phyloP scores from a whole-genome alignment of 805 yeast species.

The Myxozyma geophila region DNA sequence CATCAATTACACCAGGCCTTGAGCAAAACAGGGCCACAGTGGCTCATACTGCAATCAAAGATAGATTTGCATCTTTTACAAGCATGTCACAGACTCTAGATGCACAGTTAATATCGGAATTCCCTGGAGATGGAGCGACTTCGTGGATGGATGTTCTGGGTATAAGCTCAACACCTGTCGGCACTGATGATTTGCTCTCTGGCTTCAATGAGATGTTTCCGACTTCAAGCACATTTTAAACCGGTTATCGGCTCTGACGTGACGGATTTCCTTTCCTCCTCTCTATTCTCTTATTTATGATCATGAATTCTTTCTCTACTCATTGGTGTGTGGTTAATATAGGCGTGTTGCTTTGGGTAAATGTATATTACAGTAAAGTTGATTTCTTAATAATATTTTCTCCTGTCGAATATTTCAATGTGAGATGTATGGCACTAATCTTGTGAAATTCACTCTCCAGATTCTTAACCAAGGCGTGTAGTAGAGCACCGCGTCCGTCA shows the following conservation, averaged over 20 bases:
- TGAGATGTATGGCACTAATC: no score
- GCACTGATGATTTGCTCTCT: neutral
- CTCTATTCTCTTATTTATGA: no score
- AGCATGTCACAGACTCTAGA: neutral
- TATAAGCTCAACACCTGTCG: neutral
- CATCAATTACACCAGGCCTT: neutral
- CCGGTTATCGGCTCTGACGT: neutral
- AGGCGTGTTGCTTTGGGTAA: no score
- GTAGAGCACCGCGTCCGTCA: neutral
- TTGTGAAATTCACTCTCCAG: no score
- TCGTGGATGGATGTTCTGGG: neutral
- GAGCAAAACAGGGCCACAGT: neutral
- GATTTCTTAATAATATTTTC: no score
- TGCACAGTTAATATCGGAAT: neutral
- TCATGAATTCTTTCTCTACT: no score
- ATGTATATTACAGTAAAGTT: no score
- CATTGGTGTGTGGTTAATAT: no score
- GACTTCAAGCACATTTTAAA: neutral
- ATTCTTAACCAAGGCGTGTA: no score
- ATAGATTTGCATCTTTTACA: neutral
- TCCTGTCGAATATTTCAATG: no score
- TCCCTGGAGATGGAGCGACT: neutral
- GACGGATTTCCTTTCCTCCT: no score
- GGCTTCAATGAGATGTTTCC: neutral
- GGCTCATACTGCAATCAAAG: neutral